Percentiles rank a stretch among this genome's conserved stretches.
Evolutionary conservation across 768 basidiomycete species (phyloP).

Genomic region (Phaffia tasmanica): DNA sequence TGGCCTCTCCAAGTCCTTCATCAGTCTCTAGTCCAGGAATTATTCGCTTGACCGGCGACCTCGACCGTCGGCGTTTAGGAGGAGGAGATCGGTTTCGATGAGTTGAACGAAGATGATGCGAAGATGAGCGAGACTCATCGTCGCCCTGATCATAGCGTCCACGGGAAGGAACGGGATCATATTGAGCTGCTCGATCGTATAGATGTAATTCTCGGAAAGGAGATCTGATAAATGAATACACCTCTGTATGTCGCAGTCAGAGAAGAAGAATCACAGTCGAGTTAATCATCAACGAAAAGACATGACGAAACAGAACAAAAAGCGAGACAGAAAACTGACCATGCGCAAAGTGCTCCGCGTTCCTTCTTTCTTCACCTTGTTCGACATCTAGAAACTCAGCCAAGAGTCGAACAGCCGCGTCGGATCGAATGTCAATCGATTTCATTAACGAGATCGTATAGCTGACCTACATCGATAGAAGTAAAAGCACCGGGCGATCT

Average conservation of each 20-base stretch:
- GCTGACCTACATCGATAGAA: conserved; percentile 65
- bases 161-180: conserved; percentile 13
- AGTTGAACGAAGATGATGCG: not conserved
- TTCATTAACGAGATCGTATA: conserved; percentile 85
- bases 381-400: conserved; percentile 82
- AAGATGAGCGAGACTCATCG: not conserved
- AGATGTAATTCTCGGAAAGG: conserved; percentile 72
- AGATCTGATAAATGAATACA: conserved; percentile 78
- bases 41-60: no score
- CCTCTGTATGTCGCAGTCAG: conserved; percentile 45
- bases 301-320: not conserved
- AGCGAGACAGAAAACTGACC: conserved; percentile 45
- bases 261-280: conserved; percentile 4
- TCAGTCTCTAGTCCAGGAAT: no score
- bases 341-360: conserved; percentile 90
- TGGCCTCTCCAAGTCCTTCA: no score
- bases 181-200: conserved; percentile 56
- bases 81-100: not conserved
- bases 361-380: conserved; percentile 44
- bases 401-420: conserved; percentile 59
- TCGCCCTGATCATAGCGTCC: not conserved
- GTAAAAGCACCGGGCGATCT: not conserved
- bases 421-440: conserved; percentile 77
- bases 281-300: conserved; percentile 6
- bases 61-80: not conserved